A percentile compares a stretch with the other conserved stretches of the same genome.
These are phyloP conservation scores for Parastagonospora nodorum DNA, from an alignment of 2,329 filamentous ascomycete genomes.

Conservation along the genomic window DNA sequence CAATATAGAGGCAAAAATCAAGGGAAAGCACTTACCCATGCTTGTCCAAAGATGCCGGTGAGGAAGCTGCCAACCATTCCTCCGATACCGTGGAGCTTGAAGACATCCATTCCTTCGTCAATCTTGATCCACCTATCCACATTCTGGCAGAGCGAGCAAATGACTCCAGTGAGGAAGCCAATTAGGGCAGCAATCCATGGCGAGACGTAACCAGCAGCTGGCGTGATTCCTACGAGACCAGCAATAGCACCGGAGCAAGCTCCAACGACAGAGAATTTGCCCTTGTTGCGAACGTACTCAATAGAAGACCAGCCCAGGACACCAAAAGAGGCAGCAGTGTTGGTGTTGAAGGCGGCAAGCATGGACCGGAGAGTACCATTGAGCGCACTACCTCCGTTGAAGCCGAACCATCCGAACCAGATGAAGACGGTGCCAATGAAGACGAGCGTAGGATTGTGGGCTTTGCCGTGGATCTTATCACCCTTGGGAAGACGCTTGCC, in stretches of 20 bases:
- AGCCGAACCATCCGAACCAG: conserved; percentile 68
- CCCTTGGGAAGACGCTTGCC: conserved; percentile 61
- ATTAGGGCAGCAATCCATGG: conserved; percentile 61
- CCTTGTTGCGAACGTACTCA: conserved; percentile 57
- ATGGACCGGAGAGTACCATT: conserved; percentile 56
- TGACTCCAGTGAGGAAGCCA: conserved; percentile 59
- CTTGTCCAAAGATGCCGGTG: conserved; percentile 62
- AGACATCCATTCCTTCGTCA: conserved; percentile 65
- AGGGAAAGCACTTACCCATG: conserved; percentile 22
- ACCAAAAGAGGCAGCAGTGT: conserved; percentile 60
- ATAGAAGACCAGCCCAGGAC: conserved; percentile 61
- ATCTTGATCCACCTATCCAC: conserved; percentile 60
- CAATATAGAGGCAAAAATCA: no score
- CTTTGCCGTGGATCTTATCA: conserved; percentile 57
- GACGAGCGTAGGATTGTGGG: conserved; percentile 68
- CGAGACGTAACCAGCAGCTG: conserved; percentile 59
- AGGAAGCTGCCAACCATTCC: conserved; percentile 63
- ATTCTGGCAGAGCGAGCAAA: conserved; percentile 57
- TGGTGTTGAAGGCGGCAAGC: conserved; percentile 63
- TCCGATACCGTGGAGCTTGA: conserved; percentile 63
- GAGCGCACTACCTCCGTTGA: conserved; percentile 62
- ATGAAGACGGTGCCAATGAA: conserved; percentile 68
- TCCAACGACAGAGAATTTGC: conserved; percentile 61
- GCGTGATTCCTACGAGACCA: conserved; percentile 65
- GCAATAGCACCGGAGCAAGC: conserved; percentile 64